Evolutionary conservation across 176 grass and related monocot species (phyloP), one percentile per base, ranked within the genome.

Genomic region (Panicum miliaceum): DNA sequence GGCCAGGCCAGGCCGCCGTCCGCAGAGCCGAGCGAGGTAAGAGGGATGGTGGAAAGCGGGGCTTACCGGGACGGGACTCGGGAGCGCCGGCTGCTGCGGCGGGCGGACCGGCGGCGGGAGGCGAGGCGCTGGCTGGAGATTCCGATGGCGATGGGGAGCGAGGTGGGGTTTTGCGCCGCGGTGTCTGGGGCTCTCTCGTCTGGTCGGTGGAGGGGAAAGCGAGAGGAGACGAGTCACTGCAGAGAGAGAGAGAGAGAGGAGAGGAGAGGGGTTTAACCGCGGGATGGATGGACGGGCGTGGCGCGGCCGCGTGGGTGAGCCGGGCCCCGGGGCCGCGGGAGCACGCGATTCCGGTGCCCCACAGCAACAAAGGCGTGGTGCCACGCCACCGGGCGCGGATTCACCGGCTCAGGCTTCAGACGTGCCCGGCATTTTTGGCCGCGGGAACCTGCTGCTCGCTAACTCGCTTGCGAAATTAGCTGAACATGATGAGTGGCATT

Each of bases 121-220:
- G 10, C 46, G 42, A 25, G 42, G 7, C 50, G 66, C 19, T 15
- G 29, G 29, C 77, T 0, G 56, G 40, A 14, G 81, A 84, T 74
- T 27, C 37, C 29, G 22, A 3, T 5, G 69, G 60, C 59, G 11
- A 42, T 23, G 48, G 13, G 5, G 19, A 6, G 19, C 8, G 0
- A 29, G 32, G 64, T 23, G 41, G 53, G 84, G 25, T 59, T 79
- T 76, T 26, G 50, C n/a, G 5, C 14, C 54, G 54, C 15, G 29
- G 32, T 47, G 16, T 14, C 13, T 38, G 72, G 32, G 27, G 15
- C 73, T 19, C 50, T 23, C 73, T 58, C 18, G 5, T 8, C 18
- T 40, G 19, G 12, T 42, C 27, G 54, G 34, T 35, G 73, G 80
- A 82, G 83, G 52, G 83, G 50, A 78, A 78, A 85, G 73, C 64